Evolutionary conservation across 805 yeast species (phyloP), one percentile per base, ranked within the genome.

Genomic region (Spathaspora hagerdaliae): DNA sequence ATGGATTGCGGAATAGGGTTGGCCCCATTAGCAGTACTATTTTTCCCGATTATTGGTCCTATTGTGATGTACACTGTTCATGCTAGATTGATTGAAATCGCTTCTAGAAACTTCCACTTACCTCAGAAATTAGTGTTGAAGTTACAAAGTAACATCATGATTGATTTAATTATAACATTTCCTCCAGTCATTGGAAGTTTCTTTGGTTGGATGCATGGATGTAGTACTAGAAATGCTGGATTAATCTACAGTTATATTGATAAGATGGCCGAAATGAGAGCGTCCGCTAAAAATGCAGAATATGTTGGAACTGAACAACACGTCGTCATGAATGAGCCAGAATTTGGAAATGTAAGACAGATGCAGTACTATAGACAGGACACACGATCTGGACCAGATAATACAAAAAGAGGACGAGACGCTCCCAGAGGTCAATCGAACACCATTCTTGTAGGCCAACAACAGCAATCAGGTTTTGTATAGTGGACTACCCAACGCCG

Each of bases 191-290:
- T 92, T 31, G 98, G 98, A 1, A 72, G 82, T 2, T 65, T 90
- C 33, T 77, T 90, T 44, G 69, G 87, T 10, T 91, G 96, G 92
- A 48, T 91, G 61, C 79, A 88, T 58, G 87, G 83, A 2, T 87
- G 96, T 59, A 87, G 96, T 7, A 87, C 97, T 0, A 72, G 97
- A 56, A 91, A 92, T 61, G 96, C 96, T 0, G 91, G 92, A 0
- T 57, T 88, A 55, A 74, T 90, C 7, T 89, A 87, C 59, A 51
- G 53, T 12, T 59, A 55, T 44, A 48, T 63, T 39, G 49, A 48
- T 12, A 50, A 49, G 36, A 39, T 55, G 19, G 57, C 55, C 2
- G 50, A 55, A 27, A 56, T 54, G 34, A 49, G 64, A 31, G 43
- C 53, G 27, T 48, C 54, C 39, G 54, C 56, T 27, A 47, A 48